These are phyloP conservation scores for Marsdenia floribunda DNA, from an alignment of 257 asterid genomes.

Conservation along the genomic window DNA sequence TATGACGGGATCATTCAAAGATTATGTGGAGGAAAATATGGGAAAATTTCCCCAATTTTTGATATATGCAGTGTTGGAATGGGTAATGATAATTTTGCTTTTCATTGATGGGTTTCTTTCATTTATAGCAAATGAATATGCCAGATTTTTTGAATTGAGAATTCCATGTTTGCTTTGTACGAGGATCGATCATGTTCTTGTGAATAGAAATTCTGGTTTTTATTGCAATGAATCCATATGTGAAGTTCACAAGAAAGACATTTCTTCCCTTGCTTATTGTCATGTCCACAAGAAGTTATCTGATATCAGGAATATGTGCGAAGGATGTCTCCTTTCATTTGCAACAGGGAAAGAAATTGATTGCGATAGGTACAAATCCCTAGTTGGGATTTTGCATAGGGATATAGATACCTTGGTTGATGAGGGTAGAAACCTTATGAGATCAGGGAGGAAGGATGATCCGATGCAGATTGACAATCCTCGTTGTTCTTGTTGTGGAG, in stretches of 20 bases:
- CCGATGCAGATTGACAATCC: conserved; percentile 24
- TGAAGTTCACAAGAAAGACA: conserved; percentile 69
- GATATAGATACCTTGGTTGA: conserved; percentile 42
- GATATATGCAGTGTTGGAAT: conserved; percentile 60
- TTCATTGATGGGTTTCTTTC: conserved; percentile 66
- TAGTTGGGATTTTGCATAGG: conserved; percentile 62
- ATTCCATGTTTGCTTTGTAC: conserved; percentile 85
- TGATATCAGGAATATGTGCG: conserved; percentile 69
- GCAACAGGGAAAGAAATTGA: conserved; percentile 54
- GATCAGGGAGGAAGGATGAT: conserved; percentile 43
- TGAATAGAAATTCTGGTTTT: conserved; percentile 40
- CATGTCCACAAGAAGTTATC: conserved; percentile 68
- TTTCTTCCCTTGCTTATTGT: conserved; percentile 83
- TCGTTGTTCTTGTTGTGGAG: conserved; percentile 82
- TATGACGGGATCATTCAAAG: conserved; percentile 21
- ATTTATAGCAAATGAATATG: conserved; percentile 57
- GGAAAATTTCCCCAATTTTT: conserved; percentile 57
- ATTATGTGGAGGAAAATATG: conserved; percentile 46
- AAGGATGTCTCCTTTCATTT: conserved; percentile 64
- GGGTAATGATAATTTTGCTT: conserved; percentile 59
- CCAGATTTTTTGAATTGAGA: conserved; percentile 52
- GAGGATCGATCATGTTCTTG: conserved; percentile 56
- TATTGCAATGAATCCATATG: conserved; percentile 78
- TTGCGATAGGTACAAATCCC: conserved; percentile 42
- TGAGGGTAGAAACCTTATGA: conserved; percentile 21